Conservation (phyloP, 129 eudicot species). For the carrot (Daucus carota) region DNA sequence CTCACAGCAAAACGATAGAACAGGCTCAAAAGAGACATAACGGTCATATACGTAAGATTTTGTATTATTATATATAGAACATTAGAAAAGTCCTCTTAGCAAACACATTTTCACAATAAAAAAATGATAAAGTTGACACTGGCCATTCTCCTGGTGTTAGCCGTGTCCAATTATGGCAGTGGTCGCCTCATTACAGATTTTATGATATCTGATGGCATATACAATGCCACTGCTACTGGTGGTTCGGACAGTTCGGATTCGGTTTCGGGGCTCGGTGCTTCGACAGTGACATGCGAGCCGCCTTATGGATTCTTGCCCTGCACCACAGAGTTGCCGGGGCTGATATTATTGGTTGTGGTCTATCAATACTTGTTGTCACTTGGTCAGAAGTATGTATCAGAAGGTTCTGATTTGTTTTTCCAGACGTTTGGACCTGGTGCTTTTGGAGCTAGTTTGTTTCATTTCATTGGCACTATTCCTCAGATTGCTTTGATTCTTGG, state of each 20-base stretch:
- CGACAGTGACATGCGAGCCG: slow-evolving; percentile 47
- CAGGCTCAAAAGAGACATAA: too few species aligned
- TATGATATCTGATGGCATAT: slow-evolving; percentile 20
- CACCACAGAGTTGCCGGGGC: slow-evolving; percentile 49
- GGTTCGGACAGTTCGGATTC: neutral
- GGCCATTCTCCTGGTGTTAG: slow-evolving; percentile 13
- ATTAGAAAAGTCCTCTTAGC: too few species aligned
- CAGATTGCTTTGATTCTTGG: slow-evolving; percentile 44
- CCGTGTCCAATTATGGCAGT: slow-evolving; percentile 3
- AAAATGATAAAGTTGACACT: slow-evolving; percentile 12
- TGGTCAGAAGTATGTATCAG: slow-evolving; percentile 43
- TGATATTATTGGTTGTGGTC: slow-evolving; percentile 43
- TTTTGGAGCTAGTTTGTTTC: slow-evolving; percentile 58
- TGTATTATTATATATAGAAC: too few species aligned
- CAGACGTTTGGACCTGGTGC: slow-evolving; percentile 49
- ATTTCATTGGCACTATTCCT: slow-evolving; percentile 52
- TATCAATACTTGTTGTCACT: slow-evolving; percentile 51
- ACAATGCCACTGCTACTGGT: neutral
- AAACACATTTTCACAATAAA: neutral
- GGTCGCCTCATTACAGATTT: slow-evolving; percentile 17
- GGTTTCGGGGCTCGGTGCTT: slow-evolving; percentile 15
- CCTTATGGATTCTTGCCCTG: slow-evolving; percentile 74
- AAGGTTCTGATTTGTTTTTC: slow-evolving; percentile 49
- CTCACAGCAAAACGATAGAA: too few species aligned
- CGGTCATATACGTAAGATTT: too few species aligned